Evolutionary conservation across 371 early-diverging fungal species (phyloP).

Genomic region (Catenaria anguillulae): DNA sequence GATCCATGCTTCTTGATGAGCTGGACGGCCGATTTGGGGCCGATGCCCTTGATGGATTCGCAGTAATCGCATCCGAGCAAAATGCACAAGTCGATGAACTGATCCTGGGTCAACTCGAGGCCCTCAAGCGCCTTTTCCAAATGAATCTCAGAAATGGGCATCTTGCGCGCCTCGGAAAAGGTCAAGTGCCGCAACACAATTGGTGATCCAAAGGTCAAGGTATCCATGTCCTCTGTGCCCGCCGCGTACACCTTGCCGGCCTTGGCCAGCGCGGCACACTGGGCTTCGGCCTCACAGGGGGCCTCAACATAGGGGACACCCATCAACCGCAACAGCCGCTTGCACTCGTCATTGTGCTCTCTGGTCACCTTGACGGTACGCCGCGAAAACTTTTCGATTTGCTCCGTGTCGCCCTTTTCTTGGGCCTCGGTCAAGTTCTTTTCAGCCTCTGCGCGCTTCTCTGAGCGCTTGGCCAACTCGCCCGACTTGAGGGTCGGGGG

Average conservation of each 20-base stretch:
- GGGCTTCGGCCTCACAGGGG: slow-evolving; percentile 99
- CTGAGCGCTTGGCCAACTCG: slow-evolving; percentile 81
- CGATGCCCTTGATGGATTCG: slow-evolving; percentile 90
- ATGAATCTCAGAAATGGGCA: slow-evolving; percentile 86
- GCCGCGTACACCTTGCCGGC: slow-evolving; percentile 91
- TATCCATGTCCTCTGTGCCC: slow-evolving; percentile 99
- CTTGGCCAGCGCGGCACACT: slow-evolving; percentile 87
- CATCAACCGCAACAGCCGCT: slow-evolving; percentile 81
- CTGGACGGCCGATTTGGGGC: slow-evolving; percentile 79
- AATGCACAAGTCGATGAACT: slow-evolving; percentile 99
- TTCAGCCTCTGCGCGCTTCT: slow-evolving; percentile 70
- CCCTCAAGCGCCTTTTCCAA: slow-evolving; percentile 72
- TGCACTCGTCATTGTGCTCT: slow-evolving; percentile 93
- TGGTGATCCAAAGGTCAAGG: slow-evolving; percentile 89
- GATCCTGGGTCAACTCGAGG: slow-evolving; percentile 52
- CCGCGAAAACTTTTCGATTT: slow-evolving; percentile 75
- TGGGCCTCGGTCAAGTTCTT: slow-evolving; percentile 65
- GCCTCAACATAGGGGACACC: slow-evolving; percentile 95
- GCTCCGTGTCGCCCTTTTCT: slow-evolving; percentile 67
- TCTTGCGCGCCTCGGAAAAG: slow-evolving; percentile 80
- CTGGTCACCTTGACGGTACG: slow-evolving; percentile 88
- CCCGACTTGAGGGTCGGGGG: slow-evolving; percentile 92
- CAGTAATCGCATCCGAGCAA: slow-evolving; percentile 99
- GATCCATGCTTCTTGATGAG: slow-evolving; percentile 76
- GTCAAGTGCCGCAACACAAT: slow-evolving; percentile 91